Conservation (phyloP, 2,329 filamentous ascomycete genomes). For the Ophiostoma ulmi region DNA sequence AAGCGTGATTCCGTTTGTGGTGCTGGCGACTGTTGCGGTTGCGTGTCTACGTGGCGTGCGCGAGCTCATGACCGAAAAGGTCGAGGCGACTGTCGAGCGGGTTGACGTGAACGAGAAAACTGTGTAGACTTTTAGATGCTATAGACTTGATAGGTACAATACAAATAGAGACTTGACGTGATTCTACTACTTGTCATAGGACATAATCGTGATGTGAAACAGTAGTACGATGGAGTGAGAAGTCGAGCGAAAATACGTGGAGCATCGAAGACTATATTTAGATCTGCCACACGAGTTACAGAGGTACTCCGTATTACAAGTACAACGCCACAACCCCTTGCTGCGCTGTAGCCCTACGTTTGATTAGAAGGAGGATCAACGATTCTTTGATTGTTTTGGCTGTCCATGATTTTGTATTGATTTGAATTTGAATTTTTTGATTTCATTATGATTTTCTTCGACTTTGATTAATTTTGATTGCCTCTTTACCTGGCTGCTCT, state of each 20-base stretch:
- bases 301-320: neutral
- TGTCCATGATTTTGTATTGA: neutral
- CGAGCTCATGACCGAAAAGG: constrained; percentile 50
- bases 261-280: neutral
- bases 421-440: neutral
- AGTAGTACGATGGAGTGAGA: neutral
- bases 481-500: neutral
- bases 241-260: neutral
- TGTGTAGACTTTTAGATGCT: neutral
- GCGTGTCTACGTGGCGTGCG: constrained; percentile 44
- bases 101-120: constrained; percentile 19
- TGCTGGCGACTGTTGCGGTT: constrained; percentile 43
- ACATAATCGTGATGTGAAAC: neutral
- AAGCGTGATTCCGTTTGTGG: constrained; percentile 48
- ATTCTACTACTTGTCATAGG: neutral
- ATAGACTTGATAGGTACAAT: neutral
- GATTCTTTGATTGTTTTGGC: neutral
- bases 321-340: neutral
- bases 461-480: neutral
- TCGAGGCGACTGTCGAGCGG: constrained; percentile 48
- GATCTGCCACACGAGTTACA: neutral
- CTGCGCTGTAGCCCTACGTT: neutral
- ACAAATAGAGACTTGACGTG: neutral
- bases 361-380: neutral
- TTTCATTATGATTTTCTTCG: neutral